phyloP scores from a whole-genome alignment of 345 rosid species.

The Citrus sp. region DNA sequence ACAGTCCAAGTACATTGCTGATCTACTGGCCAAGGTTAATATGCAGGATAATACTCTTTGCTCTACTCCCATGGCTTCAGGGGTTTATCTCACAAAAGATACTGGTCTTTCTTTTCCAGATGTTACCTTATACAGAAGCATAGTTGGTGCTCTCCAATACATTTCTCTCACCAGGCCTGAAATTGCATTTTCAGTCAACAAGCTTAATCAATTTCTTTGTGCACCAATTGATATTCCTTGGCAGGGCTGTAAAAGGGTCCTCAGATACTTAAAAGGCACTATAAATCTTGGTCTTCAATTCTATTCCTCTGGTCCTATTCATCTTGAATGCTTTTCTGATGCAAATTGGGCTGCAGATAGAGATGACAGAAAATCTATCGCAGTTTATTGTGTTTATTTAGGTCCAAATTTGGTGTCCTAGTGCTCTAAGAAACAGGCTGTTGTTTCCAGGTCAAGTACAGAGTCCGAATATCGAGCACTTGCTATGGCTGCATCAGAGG shows the following conservation, averaged over 20 bases:
- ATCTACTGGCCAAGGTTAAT: accelerated
- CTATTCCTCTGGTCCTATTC: accelerated
- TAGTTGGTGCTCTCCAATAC: no score
- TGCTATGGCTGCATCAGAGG: background rate
- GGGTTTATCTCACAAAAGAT: background rate
- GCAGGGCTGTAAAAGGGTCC: background rate
- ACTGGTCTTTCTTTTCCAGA: no score
- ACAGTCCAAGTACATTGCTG: background rate
- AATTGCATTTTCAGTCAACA: background rate
- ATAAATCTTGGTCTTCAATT: background rate
- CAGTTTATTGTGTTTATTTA: background rate
- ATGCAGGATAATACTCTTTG: no score
- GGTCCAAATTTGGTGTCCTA: background rate
- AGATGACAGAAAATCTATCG: background rate
- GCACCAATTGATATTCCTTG: background rate
- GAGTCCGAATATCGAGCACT: background rate
- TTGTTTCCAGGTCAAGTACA: accelerated
- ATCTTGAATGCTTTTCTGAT: background rate
- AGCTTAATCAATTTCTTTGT: background rate
- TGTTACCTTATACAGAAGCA: no score
- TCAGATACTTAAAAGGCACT: background rate
- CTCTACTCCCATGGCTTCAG: background rate
- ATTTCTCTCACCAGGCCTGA: background rate
- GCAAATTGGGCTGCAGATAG: background rate
- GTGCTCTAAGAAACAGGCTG: background rate